Percentiles rank a stretch among this genome's conserved stretches.
These are phyloP conservation scores for Nectriaceae sp. DNA, from an alignment of 2,329 filamentous ascomycete genomes.

Conservation along the genomic window DNA sequence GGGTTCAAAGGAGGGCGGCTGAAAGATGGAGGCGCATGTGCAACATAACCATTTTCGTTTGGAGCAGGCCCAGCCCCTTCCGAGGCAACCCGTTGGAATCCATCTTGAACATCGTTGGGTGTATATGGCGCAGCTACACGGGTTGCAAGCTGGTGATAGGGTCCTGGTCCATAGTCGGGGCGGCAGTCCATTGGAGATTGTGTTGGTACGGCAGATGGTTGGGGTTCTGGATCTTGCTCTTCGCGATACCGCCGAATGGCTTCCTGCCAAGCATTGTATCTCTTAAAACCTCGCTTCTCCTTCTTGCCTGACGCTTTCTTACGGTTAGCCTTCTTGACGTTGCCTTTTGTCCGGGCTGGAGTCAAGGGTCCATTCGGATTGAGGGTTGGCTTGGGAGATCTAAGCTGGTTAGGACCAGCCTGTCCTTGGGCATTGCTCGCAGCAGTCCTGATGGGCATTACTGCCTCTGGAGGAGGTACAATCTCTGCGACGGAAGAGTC, in stretches of 20 bases:
- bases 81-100: constrained; percentile 18
- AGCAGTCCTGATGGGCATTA: constrained; percentile 9
- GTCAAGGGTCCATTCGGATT: constrained; percentile 15
- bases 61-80: constrained; percentile 23
- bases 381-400: constrained; percentile 18
- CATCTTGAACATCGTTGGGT: constrained; percentile 17
- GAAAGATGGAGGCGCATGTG: constrained; percentile 19
- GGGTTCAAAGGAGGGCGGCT: constrained; percentile 18
- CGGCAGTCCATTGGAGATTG: constrained; percentile 14
- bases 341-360: constrained; percentile 16
- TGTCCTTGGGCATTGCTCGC: constrained; percentile 14
- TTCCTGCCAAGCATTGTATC: constrained; percentile 48
- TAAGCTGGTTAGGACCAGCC: constrained; percentile 15
- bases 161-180: constrained; percentile 3
- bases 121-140: constrained; percentile 11
- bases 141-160: constrained; percentile 11
- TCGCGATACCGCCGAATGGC: constrained; percentile 36
- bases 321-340: constrained; percentile 30
- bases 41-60: constrained; percentile 31
- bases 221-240: constrained; percentile 9
- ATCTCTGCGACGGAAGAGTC: constrained; percentile 34
- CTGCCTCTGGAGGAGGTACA: constrained; percentile 11
- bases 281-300: constrained; percentile 47
- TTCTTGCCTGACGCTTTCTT: constrained; percentile 33
- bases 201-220: constrained; percentile 6